Base-by-base conservation (phyloP, 768 basidiomycete species). In the Agrocybe chaxingu region DNA sequence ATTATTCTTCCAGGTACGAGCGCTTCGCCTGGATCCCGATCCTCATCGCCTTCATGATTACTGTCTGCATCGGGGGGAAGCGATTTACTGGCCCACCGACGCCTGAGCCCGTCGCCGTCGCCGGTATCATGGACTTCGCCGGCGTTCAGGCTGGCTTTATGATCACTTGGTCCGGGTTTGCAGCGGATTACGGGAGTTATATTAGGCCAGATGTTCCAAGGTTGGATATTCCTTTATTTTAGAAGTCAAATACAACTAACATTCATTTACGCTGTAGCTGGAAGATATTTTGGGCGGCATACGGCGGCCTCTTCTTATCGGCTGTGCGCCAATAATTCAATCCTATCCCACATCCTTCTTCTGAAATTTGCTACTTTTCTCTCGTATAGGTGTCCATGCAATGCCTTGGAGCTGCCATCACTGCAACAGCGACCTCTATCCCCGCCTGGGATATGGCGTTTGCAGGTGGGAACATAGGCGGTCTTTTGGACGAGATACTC, bases 11-110 rank as follows among this genome's bases (percentile, higher is more conserved):
- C 19, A 75, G 73, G 71, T 91, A 87, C 58, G 89, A 90, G 57
- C 76, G 81, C n/a, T 52, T 85, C 3, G 71, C 83, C 2, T 92
- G 90, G 89, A 73, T 90, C n/a, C 90, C 90, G 0, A 76, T 87
- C 11, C 59, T 88, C n/a, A 64, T 92, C 42, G 77, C 82, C 8
- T 90, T 84, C 62, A 57, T 89, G 29, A 77, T 92, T 41, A 80
- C 80, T 4, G 66, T 85, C 12, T 88, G 85, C 1, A 70, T 88
- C 10, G 80, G 87, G 0, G 88, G 82, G 0, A 84, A 86, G 53
- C 72, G 89, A 54, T 70, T 92, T 7, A 63, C 64, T 13, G 74
- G 71, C 42, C 70, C 70, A 0, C 71, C 74, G 36, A 68, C 78
- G 1, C 64, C 70, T 0, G 66, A 58, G 3, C 82, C 87, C 1